A percentile compares a stretch with the other conserved stretches of the same genome.
Conservation (phyloP, 208 protist species). For the Acanthamoeba royreba region DNA sequence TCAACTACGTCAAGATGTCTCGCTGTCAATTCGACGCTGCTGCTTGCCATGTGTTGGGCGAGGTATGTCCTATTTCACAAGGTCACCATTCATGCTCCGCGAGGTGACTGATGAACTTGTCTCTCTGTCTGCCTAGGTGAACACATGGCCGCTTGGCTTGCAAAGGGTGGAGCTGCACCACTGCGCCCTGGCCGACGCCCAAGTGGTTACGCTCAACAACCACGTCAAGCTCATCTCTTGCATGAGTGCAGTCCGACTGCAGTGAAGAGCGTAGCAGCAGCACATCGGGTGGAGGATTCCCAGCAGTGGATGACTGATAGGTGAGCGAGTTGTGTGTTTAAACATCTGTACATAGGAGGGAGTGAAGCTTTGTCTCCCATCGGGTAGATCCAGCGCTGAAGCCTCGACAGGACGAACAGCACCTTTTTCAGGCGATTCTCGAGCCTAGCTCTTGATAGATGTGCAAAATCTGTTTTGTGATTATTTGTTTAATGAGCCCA, state of each 20-base stretch:
- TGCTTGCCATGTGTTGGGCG: neutral
- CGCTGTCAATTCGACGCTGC: neutral
- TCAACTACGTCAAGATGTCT: neutral
- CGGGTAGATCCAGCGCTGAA: too few relatives aligned
- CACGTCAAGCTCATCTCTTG: neutral
- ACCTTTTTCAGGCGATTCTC: neutral
- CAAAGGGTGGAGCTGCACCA: neutral
- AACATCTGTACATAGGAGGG: too few relatives aligned
- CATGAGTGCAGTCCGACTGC: neutral
- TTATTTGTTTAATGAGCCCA: neutral
- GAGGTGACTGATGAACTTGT: too few relatives aligned
- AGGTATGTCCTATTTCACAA: neutral
- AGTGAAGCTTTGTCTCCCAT: too few relatives aligned
- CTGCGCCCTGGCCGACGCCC: neutral
- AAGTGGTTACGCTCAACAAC: neutral
- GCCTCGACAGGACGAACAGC: too few relatives aligned
- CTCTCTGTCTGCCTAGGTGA: neutral
- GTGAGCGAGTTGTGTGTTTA: too few relatives aligned
- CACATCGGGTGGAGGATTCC: neutral
- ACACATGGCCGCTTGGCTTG: neutral
- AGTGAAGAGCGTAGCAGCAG: neutral
- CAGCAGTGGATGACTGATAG: too few relatives aligned
- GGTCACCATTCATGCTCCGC: too few relatives aligned
- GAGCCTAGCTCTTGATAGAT: neutral
- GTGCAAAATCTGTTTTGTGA: neutral